These are phyloP conservation scores for Ricinus communis DNA, from an alignment of 345 rosid genomes.

Conservation along the genomic window DNA sequence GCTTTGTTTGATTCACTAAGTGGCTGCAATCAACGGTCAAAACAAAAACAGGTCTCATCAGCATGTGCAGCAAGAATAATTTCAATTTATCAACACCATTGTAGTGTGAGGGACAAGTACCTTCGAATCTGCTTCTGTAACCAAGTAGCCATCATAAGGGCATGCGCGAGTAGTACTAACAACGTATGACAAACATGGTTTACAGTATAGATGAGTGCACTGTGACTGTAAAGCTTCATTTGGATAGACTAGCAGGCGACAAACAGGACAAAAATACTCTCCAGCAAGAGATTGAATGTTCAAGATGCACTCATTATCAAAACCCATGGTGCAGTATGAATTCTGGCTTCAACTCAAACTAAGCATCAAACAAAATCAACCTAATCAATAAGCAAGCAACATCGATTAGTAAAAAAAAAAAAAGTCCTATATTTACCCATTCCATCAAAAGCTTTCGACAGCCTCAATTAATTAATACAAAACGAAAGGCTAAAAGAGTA, in stretches of 20 bases:
- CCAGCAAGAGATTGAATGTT: constrained; percentile 71
- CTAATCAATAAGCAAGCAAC: background rate
- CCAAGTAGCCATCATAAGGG: constrained; percentile 79
- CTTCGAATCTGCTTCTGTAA: constrained; percentile 83
- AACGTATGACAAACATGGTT: constrained; percentile 60
- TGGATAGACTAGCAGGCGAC: constrained; percentile 73
- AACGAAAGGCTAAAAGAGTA: no score
- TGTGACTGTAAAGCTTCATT: constrained; percentile 79
- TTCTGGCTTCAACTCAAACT: constrained; percentile 3
- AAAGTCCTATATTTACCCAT: background rate
- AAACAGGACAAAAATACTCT: constrained; percentile 80
- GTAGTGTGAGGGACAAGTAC: constrained; percentile 25
- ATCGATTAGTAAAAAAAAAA: background rate
- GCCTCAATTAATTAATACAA: background rate
- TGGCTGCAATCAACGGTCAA: constrained; percentile 46
- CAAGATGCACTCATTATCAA: constrained; percentile 66
- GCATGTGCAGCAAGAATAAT: constrained; percentile 3
- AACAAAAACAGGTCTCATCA: background rate
- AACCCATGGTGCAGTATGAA: constrained; percentile 52
- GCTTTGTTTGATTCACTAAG: constrained; percentile 59
- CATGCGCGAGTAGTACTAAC: constrained; percentile 70
- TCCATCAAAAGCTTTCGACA: background rate
- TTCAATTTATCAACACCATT: background rate
- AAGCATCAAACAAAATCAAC: background rate
- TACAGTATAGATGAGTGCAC: constrained; percentile 81